A percentile compares a stretch with the other conserved stretches of the same genome.
phyloP scores from a whole-genome alignment of 176 grass and related monocot species.

The Puya raimondii region DNA sequence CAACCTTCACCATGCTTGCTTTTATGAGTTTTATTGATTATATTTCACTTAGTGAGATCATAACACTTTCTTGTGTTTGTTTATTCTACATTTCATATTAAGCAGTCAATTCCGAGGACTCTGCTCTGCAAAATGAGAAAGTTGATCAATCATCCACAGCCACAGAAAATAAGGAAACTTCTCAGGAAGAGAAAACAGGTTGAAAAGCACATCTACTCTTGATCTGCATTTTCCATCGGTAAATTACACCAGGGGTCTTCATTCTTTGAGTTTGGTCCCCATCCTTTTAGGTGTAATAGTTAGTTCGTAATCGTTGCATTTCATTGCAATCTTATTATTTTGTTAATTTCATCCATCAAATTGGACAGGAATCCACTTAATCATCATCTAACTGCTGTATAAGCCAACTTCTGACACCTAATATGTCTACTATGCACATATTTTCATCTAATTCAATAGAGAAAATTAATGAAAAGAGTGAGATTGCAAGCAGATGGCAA shows the following conservation, averaged over 20 bases:
- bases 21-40: constrained; percentile 8
- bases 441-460: too few relatives aligned
- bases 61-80: constrained; percentile 1
- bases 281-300: too few relatives aligned
- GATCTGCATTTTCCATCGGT: not conserved
- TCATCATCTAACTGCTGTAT: too few relatives aligned
- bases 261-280: not conserved
- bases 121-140: constrained; percentile 32
- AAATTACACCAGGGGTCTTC: too few relatives aligned
- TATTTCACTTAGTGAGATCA: constrained; percentile 17
- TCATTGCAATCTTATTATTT: not conserved
- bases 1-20: constrained; percentile 9
- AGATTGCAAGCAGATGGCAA: too few relatives aligned
- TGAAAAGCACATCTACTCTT: constrained; percentile 14
- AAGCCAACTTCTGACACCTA: too few relatives aligned
- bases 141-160: constrained; percentile 19
- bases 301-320: too few relatives aligned
- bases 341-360: constrained; percentile 20
- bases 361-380: not conserved
- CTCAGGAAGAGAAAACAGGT: constrained; percentile 33
- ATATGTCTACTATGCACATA: too few relatives aligned
- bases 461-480: too few relatives aligned
- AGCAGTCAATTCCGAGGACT: constrained; percentile 34
- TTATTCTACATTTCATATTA: not conserved
- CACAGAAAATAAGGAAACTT: constrained; percentile 14